These are phyloP conservation scores for Cytospora paraplurivora DNA, from an alignment of 2,329 filamentous ascomycete species.

Conservation along the genomic window DNA sequence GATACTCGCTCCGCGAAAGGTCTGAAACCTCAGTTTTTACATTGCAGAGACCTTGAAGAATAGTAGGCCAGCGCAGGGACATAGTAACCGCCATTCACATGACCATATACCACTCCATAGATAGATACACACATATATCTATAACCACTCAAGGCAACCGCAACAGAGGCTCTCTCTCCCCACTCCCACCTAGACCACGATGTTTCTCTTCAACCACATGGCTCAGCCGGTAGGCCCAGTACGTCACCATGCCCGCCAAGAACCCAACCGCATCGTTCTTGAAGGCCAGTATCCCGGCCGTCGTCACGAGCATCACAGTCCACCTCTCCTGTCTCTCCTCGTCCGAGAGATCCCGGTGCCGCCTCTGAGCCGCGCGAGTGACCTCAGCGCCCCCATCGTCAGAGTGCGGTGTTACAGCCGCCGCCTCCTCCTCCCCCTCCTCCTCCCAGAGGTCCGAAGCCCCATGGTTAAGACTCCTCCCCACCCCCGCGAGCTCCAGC, in stretches of 20 bases:
- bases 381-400: slow-evolving; percentile 39
- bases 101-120: background rate
- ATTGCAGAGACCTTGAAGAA: too few species aligned
- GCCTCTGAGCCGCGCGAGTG: slow-evolving; percentile 42
- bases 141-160: slow-evolving; percentile 1
- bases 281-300: slow-evolving; percentile 79
- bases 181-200: slow-evolving; percentile 24
- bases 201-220: slow-evolving; percentile 41
- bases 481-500: slow-evolving; percentile 82
- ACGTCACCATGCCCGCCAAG: slow-evolving; percentile 76
- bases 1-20: too few species aligned
- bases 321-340: slow-evolving; percentile 74
- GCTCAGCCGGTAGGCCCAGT: slow-evolving; percentile 63
- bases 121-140: too few species aligned
- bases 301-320: slow-evolving; percentile 88
- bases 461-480: slow-evolving; percentile 78
- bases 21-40: too few species aligned
- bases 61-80: too few species aligned
- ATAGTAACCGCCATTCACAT: too few species aligned
- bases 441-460: slow-evolving; percentile 61
- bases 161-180: slow-evolving; percentile 37
- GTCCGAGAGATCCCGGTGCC: slow-evolving; percentile 60
- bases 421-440: too few species aligned
- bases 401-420: too few species aligned
- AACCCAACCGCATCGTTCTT: slow-evolving; percentile 91